Base-by-base conservation (phyloP, 2,329 filamentous ascomycete species). In the Keithomyces neogunnii region DNA sequence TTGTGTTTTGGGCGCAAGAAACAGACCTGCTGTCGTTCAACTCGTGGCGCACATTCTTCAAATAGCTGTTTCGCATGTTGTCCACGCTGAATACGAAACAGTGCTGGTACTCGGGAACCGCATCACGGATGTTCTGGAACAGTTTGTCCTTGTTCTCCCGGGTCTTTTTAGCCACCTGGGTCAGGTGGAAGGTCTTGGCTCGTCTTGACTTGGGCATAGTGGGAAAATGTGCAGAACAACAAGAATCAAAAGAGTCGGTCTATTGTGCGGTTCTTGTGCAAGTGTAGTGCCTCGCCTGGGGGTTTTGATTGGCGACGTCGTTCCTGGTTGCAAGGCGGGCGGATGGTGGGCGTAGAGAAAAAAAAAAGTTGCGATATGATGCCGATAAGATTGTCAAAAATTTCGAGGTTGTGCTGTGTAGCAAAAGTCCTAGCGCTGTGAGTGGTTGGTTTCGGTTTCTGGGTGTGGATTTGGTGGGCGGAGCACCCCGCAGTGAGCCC, bases 131-230 rank as follows among this genome's bases (percentile, higher is more conserved):
- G 69, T 88, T 89, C 70, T 86, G 77, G 74, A 92, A 96, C 56
- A 97, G 85, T 65, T 86, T 85, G 65, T 91, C 82, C 70, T 91
- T 91, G 70, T 96, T 87, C 75, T 95, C 95, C 72, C 88, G 86
- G 56, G 83, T 85, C 78, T 96, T 97, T 77, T 96, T 96, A 70
- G 82, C 76, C 63, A 93, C 91, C 76, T 93, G 86, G 60, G 91
- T 90, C 67, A 96, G 82, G 76, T 96, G 87, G 61, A 95, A 83
- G 70, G 95, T 78, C 73, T 86, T 92, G 62, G 86, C 80, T 72
- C 93, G 88, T 80, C 93, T 97, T 57, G 93, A 97, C 77, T 95
- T 91, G 68, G 93, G 93, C 93, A 99, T 99, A 59, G 64, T 75
- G 67, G 57, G 57, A 57, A 50, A 60, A 43, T 52, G 53, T 28